A percentile compares a stretch with the other conserved stretches of the same genome.
Evolutionary conservation across 2,329 filamentous ascomycete genomes (phyloP).

Genomic region (Scedosporium boydii): DNA sequence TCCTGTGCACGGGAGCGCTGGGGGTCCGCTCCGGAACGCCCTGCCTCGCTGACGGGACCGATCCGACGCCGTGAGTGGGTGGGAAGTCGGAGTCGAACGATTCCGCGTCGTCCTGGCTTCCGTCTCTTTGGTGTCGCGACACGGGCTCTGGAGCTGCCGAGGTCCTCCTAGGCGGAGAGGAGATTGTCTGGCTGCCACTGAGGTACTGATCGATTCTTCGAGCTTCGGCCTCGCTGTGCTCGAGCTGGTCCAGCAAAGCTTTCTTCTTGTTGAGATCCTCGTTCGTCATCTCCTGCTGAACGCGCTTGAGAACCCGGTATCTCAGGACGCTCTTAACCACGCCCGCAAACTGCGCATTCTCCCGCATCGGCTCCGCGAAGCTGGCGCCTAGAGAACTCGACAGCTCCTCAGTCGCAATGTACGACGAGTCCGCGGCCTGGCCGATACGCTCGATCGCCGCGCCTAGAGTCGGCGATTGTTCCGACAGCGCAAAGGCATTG

Average conservation of each 20-base stretch:
- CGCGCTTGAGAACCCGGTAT: constrained; percentile 84
- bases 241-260: constrained; percentile 73
- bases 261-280: constrained; percentile 88
- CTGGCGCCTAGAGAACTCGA: constrained; percentile 80
- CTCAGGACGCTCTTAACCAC: constrained; percentile 82
- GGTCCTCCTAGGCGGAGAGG: constrained; percentile 37
- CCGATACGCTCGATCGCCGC: constrained; percentile 90
- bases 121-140: constrained; percentile 40
- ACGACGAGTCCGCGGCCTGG: constrained; percentile 90
- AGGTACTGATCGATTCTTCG: constrained; percentile 91
- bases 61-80: constrained; percentile 69
- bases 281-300: constrained; percentile 94
- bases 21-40: constrained; percentile 49
- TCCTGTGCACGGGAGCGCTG: constrained; percentile 50
- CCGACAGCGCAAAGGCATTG: constrained; percentile 92
- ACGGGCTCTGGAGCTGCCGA: not conserved
- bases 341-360: constrained; percentile 93
- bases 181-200: constrained; percentile 57
- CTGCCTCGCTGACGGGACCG: constrained; percentile 65
- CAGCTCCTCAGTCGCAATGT: constrained; percentile 89
- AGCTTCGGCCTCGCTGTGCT: constrained; percentile 86
- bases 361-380: constrained; percentile 95
- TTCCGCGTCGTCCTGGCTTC: constrained; percentile 64
- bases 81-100: constrained; percentile 96
- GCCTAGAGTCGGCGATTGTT: constrained; percentile 79